Percentiles rank a stretch among this genome's conserved stretches.
Evolutionary conservation across 176 grass and related monocot species (phyloP).

Genomic region (Bromus sterilis): DNA sequence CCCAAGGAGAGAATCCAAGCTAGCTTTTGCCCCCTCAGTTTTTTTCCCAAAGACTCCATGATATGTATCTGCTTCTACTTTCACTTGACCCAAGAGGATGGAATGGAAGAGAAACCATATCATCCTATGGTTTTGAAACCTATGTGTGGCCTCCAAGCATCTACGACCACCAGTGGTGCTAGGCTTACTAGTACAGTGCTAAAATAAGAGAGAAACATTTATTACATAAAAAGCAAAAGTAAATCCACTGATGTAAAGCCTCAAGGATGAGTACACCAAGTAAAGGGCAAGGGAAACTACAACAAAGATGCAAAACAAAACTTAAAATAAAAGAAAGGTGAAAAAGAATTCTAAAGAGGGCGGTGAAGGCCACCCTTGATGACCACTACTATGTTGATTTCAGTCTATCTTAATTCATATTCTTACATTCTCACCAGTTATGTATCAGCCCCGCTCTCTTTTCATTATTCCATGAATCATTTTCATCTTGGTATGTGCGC

Average conservation of each 20-base stretch:
- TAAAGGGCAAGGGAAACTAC: conserved; percentile 46
- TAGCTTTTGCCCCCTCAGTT: conserved; percentile 47
- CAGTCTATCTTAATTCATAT: conserved; percentile 66
- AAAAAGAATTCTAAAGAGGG: conserved; percentile 55
- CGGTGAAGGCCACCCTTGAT: conserved; percentile 62
- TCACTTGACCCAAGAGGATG: conserved; percentile 77
- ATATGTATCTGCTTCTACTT: conserved; percentile 47
- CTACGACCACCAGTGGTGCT: conserved; percentile 23
- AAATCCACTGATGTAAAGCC: conserved; percentile 71
- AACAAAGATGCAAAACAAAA: conserved; percentile 43
- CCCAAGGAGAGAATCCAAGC: conserved; percentile 90
- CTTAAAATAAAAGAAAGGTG: conserved; percentile 19
- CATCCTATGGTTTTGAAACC: conserved; percentile 75
- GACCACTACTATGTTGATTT: conserved; percentile 45
- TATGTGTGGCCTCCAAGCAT: conserved; percentile 36
- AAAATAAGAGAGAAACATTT: conserved; percentile 35
- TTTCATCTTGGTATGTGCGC: conserved; percentile 41
- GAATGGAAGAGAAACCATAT: conserved; percentile 70
- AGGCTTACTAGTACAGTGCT: conserved; percentile 18
- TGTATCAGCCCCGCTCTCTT: neutral
- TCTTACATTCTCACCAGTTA: conserved; percentile 42
- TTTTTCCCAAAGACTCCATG: conserved; percentile 44
- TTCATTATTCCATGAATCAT: conserved; percentile 46
- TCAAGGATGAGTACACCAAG: conserved; percentile 32
- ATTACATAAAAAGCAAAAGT: conserved; percentile 75